A percentile compares a stretch with the other conserved stretches of the same genome.
These are phyloP conservation scores for Apiotrichum brassicae DNA, from an alignment of 1,284 basidiomycete species.

Conservation along the genomic window DNA sequence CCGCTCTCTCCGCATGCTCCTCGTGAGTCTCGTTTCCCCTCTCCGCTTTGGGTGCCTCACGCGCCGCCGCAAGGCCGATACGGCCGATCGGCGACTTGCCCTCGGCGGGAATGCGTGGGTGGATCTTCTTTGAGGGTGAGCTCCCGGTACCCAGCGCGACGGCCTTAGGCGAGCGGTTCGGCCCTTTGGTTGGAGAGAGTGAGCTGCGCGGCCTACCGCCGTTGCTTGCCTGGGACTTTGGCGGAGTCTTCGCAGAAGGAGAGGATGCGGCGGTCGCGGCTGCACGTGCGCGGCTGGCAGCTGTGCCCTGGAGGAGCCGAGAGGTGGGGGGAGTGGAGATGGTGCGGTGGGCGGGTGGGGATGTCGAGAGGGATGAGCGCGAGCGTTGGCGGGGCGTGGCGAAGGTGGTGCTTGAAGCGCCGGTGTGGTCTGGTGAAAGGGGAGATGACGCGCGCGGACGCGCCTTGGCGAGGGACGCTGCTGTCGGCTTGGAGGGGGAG, in stretches of 20 bases:
- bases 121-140: background rate
- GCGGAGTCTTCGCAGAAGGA: background rate
- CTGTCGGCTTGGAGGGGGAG: constrained; percentile 7
- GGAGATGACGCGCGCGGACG: background rate
- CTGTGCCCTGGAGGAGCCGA: constrained; percentile 16
- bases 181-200: background rate
- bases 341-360: background rate
- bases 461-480: constrained; percentile 9
- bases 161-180: background rate
- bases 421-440: background rate
- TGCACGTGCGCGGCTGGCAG: constrained; percentile 13
- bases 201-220: too few relatives aligned
- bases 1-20: background rate
- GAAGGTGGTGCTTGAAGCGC: background rate
- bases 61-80: constrained; percentile 6
- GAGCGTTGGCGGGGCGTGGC: background rate
- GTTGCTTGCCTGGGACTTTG: background rate
- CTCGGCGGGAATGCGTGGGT: background rate
- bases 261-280: constrained; percentile 4
- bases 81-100: constrained; percentile 1
- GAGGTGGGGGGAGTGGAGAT: constrained; percentile 2
- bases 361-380: background rate
- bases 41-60: constrained; percentile 1
- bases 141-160: background rate
- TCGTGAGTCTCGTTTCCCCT: background rate